A percentile compares a stretch with the other conserved stretches of the same genome.
These are phyloP conservation scores for Cystobasidiopsis lactophilus DNA, from an alignment of 768 basidiomycete species.

Conservation along the genomic window DNA sequence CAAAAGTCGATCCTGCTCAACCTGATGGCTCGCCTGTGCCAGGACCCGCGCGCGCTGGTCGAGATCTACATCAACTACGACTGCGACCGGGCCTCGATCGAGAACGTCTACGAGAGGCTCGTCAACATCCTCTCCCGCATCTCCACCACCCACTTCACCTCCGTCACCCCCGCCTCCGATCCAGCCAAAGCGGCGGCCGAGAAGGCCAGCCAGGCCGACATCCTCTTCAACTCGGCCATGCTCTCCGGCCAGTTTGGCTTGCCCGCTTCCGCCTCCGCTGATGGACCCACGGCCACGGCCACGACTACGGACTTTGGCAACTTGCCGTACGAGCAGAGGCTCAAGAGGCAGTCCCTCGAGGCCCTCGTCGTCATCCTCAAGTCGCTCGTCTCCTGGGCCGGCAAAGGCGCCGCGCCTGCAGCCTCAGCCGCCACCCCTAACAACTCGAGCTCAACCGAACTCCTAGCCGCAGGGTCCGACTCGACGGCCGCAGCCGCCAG, in stretches of 20 bases:
- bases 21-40: slow-evolving; percentile 61
- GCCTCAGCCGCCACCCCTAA: slow-evolving; percentile 7
- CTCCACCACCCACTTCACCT: slow-evolving; percentile 35
- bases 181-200: slow-evolving; percentile 1
- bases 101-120: slow-evolving; percentile 94
- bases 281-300: not conserved
- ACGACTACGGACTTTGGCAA: slow-evolving; percentile 18
- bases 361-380: slow-evolving; percentile 70
- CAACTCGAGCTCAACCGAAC: not conserved
- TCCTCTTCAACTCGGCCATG: not conserved
- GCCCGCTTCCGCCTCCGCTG: not conserved
- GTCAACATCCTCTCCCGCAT: slow-evolving; percentile 94
- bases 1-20: slow-evolving; percentile 82
- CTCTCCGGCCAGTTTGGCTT: not conserved
- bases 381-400: slow-evolving; percentile 71
- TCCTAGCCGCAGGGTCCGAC: slow-evolving; percentile 11
- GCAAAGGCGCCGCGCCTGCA: slow-evolving; percentile 10
- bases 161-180: slow-evolving; percentile 4
- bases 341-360: slow-evolving; percentile 81
- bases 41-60: slow-evolving; percentile 91
- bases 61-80: slow-evolving; percentile 99
- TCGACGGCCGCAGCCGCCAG: slow-evolving; percentile 13
- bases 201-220: not conserved
- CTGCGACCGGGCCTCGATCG: slow-evolving; percentile 78
- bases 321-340: slow-evolving; percentile 39